Percentiles rank a stretch among this genome's conserved stretches.
Conservation (phyloP, 1,139 yeast species). For the Saccharomyces hybrid region DNA sequence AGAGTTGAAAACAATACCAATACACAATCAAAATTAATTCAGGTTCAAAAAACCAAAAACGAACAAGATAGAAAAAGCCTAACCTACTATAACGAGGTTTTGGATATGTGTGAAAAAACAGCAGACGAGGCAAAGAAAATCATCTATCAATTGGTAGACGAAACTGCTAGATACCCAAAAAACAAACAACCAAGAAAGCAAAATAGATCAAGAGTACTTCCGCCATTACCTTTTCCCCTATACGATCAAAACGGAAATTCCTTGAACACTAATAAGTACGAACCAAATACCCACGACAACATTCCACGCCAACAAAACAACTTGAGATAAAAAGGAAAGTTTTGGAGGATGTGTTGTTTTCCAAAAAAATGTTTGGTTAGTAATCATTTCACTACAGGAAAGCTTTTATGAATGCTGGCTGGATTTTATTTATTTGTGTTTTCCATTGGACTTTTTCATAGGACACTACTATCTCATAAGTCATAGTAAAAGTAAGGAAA, state of each 20-base stretch:
- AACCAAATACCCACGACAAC: neutral
- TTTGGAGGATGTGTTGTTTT: neutral
- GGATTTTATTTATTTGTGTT: neutral
- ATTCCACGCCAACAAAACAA: neutral
- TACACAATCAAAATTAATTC: neutral
- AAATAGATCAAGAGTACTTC: neutral
- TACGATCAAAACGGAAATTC: neutral
- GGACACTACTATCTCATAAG: neutral
- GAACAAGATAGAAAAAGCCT: constrained; percentile 6
- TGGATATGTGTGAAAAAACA: constrained; percentile 25
- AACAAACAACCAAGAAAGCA: neutral
- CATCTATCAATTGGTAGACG: constrained; percentile 14
- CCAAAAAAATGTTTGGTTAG: neutral
- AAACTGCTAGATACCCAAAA: neutral
- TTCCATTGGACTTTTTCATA: neutral
- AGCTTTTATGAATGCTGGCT: neutral
- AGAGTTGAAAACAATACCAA: neutral
- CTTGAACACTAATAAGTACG: neutral
- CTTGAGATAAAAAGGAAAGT: neutral
- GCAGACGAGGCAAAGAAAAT: constrained; percentile 24
- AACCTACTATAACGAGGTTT: constrained; percentile 13
- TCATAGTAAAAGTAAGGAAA: neutral
- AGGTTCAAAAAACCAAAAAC: neutral
- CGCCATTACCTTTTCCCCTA: constrained; percentile 7
- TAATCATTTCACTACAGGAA: neutral